Evolutionary conservation across 805 yeast species (phyloP), one percentile per base, ranked within the genome.

Genomic region (Saturnispora ahearnii): DNA sequence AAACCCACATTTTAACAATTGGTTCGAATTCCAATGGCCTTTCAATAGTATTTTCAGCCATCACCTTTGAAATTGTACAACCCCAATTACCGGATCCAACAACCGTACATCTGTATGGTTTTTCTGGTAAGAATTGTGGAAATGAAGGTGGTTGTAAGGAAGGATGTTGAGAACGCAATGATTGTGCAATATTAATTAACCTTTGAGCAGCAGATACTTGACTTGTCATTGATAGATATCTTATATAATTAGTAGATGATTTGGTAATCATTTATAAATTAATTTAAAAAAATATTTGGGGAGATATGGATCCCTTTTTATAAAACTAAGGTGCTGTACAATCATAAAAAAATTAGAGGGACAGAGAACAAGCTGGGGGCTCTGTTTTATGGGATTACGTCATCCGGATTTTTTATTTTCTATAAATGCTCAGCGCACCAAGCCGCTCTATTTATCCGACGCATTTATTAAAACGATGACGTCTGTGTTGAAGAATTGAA

Each of bases 1-100:
- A 87, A 12, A 93, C 99, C 99, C 99, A 93, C 98, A 93, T 90
- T 60, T 84, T 82, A 38, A 93, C 97, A 50, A 77, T 71, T 53
- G 70, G 71, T 52, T 79, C 75, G 67, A 93, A 93, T 61, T 87
- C 70, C 36, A 79, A 74, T 37, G 90, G 82, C 68, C 87, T 78
- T 55, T 78, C 78, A 18, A 74, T 74, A 41, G 90, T 74, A 67
- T 89, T 90, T 69, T 93, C 98, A 36, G 97, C 89, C 28, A 89
- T 82, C 42, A 91, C 88, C 67, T 93, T 91, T 55, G 98, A 97
- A 49, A 93, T 89, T 18, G 98, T 91, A 36, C 96, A 88, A 56
- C 99, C 99, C 87, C 99, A 91, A 71, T 91, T 91, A 65, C 98
- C 99, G 30, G 97, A 89, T 40, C 99, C 99, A 56, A 93, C 82